These are phyloP conservation scores for Naganishia albida DNA, from an alignment of 1,284 basidiomycete species.

Conservation along the genomic window DNA sequence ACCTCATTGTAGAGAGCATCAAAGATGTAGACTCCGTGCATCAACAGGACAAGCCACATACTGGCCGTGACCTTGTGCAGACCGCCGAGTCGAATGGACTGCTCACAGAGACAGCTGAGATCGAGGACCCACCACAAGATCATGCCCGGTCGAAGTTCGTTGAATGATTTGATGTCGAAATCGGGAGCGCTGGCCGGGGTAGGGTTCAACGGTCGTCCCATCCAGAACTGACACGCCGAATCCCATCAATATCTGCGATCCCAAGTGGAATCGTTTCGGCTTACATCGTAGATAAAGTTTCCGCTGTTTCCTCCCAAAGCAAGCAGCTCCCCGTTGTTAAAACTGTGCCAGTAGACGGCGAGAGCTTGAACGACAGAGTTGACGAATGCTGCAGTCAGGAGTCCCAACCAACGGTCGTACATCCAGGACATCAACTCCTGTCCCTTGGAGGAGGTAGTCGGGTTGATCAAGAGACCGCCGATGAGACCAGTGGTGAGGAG, in stretches of 20 bases:
- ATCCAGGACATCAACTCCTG: constrained; percentile 80
- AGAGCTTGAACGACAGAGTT: constrained; percentile 77
- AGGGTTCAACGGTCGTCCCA: constrained; percentile 94
- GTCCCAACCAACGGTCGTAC: constrained; percentile 88
- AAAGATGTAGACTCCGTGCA: constrained; percentile 84
- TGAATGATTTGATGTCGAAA: constrained; percentile 97
- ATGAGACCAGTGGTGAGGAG: constrained; percentile 73
- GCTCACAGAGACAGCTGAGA: constrained; percentile 87
- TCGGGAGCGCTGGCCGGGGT: constrained; percentile 58
- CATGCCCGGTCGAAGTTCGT: constrained; percentile 90
- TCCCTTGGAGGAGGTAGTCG: constrained; percentile 61
- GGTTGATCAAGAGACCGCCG: constrained; percentile 62
- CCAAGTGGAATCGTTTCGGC: constrained; percentile 46
- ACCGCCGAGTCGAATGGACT: constrained; percentile 64
- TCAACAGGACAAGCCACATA: constrained; percentile 83
- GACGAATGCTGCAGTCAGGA: constrained; percentile 77
- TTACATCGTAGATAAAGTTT: constrained; percentile 84
- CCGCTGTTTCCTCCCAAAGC: constrained; percentile 91
- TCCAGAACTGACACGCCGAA: constrained; percentile 73
- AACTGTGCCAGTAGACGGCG: constrained; percentile 74
- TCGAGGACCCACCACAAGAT: constrained; percentile 93
- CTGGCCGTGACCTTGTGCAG: constrained; percentile 78
- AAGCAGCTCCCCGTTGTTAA: constrained; percentile 64
- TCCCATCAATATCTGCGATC: constrained; percentile 13
- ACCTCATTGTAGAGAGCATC: constrained; percentile 90